phyloP scores from a whole-genome alignment of 257 asterid genomes.

The Penstemon barbatus region DNA sequence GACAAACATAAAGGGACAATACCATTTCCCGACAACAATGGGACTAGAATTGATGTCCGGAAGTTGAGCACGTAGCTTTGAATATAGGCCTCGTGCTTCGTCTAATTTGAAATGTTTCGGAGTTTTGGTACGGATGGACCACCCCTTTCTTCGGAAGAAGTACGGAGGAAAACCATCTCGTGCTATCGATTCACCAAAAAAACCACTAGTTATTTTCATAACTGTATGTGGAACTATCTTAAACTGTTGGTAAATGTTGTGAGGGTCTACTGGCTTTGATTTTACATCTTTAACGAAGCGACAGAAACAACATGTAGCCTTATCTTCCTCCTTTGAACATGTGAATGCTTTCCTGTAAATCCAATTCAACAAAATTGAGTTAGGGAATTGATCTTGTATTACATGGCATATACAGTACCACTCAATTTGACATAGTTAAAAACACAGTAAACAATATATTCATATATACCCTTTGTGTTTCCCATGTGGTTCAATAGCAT shows the following conservation, averaged over 20 bases:
- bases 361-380: neutral
- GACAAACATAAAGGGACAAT: constrained; percentile 59
- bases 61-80: constrained; percentile 36
- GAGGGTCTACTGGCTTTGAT: constrained; percentile 54
- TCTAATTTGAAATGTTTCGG: constrained; percentile 30
- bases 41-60: constrained; percentile 28
- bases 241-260: constrained; percentile 47
- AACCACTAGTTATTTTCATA: constrained; percentile 21
- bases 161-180: constrained; percentile 48
- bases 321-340: constrained; percentile 65
- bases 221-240: constrained; percentile 23
- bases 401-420: no score
- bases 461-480: constrained; percentile 55
- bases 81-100: constrained; percentile 44
- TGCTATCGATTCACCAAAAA: constrained; percentile 35
- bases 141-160: constrained; percentile 40
- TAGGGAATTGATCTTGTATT: no score
- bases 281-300: constrained; percentile 44
- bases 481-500: constrained; percentile 51
- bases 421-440: no score
- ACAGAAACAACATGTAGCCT: constrained; percentile 47
- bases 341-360: constrained; percentile 52
- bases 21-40: constrained; percentile 58
- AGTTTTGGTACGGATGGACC: constrained; percentile 36
- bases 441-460: neutral